Conservation (phyloP, 352 stramenopile species). For the Phytophthora fragariaefolia region DNA sequence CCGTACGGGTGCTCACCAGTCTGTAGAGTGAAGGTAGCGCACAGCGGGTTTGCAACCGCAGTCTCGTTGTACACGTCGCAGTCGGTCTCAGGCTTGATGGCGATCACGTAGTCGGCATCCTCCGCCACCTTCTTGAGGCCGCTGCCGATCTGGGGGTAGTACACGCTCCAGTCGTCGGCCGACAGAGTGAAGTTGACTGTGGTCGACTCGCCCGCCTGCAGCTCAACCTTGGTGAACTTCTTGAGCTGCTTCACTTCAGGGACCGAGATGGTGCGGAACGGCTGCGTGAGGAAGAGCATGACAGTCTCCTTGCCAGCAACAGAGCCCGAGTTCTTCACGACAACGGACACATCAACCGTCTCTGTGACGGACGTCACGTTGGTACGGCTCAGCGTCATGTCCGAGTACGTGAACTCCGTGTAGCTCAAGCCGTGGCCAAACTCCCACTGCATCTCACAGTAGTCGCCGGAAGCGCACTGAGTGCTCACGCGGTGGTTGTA, state of each 20-base stretch:
- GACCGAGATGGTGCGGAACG: constrained; percentile 59
- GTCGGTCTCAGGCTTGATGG: constrained; percentile 70
- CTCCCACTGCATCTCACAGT: constrained; percentile 66
- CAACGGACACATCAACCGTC: constrained; percentile 57
- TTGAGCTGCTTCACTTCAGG: constrained; percentile 85
- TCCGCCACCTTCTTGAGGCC: constrained; percentile 68
- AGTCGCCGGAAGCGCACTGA: constrained; percentile 44
- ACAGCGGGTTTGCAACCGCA: constrained; percentile 34
- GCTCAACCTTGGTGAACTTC: constrained; percentile 75
- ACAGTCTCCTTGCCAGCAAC: constrained; percentile 69
- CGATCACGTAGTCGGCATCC: constrained; percentile 66
- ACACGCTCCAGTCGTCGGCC: constrained; percentile 62
- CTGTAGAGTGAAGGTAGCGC: constrained; percentile 34
- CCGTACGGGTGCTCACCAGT: constrained; percentile 37
- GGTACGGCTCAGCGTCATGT: constrained; percentile 43
- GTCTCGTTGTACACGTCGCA: constrained; percentile 70
- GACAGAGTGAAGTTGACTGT: constrained; percentile 51
- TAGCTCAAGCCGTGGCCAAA: constrained; percentile 75
- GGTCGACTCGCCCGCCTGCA: constrained; percentile 46
- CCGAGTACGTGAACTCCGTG: constrained; percentile 63
- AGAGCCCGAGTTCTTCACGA: constrained; percentile 69
- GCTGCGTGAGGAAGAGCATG: constrained; percentile 78
- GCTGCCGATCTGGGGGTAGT: constrained; percentile 58
- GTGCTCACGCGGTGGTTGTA: constrained; percentile 76
- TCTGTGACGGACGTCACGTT: constrained; percentile 38